A percentile compares a stretch with the other conserved stretches of the same genome.
Conservation (phyloP, 805 yeast genomes). For the Sungouiozyma ichnusensis region DNA sequence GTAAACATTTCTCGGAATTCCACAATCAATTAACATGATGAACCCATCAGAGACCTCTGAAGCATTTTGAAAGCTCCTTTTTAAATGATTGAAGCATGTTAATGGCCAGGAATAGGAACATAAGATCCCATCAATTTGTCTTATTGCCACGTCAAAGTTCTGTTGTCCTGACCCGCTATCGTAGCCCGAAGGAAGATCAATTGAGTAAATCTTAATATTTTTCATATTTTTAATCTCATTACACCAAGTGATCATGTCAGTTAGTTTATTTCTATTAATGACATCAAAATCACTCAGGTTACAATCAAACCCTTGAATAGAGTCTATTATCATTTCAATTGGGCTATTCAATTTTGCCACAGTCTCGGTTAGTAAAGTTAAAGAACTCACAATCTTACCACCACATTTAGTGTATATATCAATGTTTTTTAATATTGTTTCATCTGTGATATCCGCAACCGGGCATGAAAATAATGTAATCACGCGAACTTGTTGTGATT, state of each 20-base stretch:
- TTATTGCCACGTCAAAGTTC: conserved; percentile 28
- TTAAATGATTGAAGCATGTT: conserved; percentile 14
- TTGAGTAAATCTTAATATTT: conserved; percentile 32
- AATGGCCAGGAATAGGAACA: conserved; percentile 63
- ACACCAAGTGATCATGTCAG: conserved; percentile 54
- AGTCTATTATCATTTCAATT: conserved; percentile 71
- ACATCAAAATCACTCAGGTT: conserved; percentile 29
- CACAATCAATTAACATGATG: conserved; percentile 60
- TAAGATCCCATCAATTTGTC: conserved; percentile 44
- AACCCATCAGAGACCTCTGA: conserved; percentile 6
- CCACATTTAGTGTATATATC: conserved; percentile 50
- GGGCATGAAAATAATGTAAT: conserved; percentile 35
- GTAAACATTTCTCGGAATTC: conserved; percentile 51
- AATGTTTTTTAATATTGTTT: conserved; percentile 37
- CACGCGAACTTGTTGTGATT: conserved; percentile 56
- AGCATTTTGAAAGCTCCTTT: conserved; percentile 1
- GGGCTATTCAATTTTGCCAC: conserved; percentile 52
- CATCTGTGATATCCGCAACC: conserved; percentile 19
- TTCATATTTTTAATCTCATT: conserved; percentile 28
- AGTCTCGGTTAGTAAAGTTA: conserved; percentile 29
- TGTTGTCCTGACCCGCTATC: conserved; percentile 68
- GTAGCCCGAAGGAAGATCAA: conserved; percentile 75
- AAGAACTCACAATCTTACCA: conserved; percentile 47
- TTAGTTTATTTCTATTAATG: conserved; percentile 15
- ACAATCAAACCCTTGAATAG: conserved; percentile 73